Evolutionary conservation across 140 eudicot genomes (phyloP), one percentile per base, ranked within the genome.

Genomic region (Stevia rebaudiana): DNA sequence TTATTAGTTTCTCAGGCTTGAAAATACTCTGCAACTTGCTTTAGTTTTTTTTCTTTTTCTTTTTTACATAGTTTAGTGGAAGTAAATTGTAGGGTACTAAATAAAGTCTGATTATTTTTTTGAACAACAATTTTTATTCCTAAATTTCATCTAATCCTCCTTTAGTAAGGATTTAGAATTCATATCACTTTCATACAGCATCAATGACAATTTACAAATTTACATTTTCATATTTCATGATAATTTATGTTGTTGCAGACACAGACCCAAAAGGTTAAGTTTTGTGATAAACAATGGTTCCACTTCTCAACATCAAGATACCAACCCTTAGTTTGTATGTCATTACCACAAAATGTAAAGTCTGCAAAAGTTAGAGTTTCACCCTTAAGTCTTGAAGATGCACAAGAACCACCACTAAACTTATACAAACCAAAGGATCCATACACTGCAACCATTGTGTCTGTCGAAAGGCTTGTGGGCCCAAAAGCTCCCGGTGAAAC

Each of bases 401-500:
- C 81, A 10, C 75, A 82, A 76, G 88, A 82, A 61, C 97, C 97
- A 24, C 97, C 97, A 19, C 59, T 90, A 17, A 83, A 90, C 63
- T 46, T 80, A 70, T 65, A 82, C 86, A 90, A 90, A 82, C 84
- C 88, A 9, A 90, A 84, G 82, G 97, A 78, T 62, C 95, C 97
- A 1, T 90, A 90, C 67, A 82, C 86, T 11, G 97, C 86, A 71
- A 87, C 95, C 19, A 87, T 90, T 57, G 95, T 84, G 43, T 90
- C 97, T 63, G 94, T 90, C 69, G 95, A 90, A 62, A 78, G 97
- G 78, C 60, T 87, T 67, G 95, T 90, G 6, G 95, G 97, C 46
- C 95, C 94, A 13, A 76, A 82, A 65, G 95, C 97, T 75, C 95
- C 97, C 15, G 97, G 97, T 49, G 97, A 90, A 81, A 86, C 95